Evolutionary conservation across 2,329 filamentous ascomycete genomes (phyloP).

Genomic region (Colletotrichum lentis): DNA sequence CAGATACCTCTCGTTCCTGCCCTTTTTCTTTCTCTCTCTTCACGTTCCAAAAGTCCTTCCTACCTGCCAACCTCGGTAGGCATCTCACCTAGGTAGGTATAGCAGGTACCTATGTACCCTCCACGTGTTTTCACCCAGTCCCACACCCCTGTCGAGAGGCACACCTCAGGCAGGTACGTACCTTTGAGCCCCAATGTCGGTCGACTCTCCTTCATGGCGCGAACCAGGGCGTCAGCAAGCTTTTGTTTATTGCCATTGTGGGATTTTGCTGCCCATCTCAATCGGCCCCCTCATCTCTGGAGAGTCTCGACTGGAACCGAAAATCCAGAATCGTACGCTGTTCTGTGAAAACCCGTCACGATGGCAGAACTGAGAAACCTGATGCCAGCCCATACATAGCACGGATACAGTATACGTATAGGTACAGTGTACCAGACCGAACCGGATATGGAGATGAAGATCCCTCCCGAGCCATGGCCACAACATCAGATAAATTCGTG

Average conservation of each 20-base stretch:
- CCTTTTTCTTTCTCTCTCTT: too few species aligned
- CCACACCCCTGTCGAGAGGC: background rate
- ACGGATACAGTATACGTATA: too few species aligned
- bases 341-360: constrained; percentile 7
- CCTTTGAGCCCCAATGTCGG: too few species aligned
- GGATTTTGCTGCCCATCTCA: background rate
- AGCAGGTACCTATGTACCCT: too few species aligned
- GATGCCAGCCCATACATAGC: too few species aligned
- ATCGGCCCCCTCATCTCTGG: constrained; percentile 9
- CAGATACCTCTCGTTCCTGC: too few species aligned
- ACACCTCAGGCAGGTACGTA: background rate
- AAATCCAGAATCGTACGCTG: background rate
- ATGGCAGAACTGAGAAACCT: background rate
- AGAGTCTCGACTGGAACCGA: background rate
- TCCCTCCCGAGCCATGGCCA: constrained; percentile 27
- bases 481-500: constrained; percentile 35
- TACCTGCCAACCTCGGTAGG: too few species aligned
- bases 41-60: too few species aligned
- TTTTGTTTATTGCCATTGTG: constrained; percentile 20
- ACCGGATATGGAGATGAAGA: background rate
- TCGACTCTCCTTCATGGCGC: constrained; percentile 2
- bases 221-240: constrained; percentile 24
- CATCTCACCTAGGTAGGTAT: too few species aligned
- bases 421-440: background rate
- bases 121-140: background rate